phyloP scores from a whole-genome alignment of 2,329 filamentous ascomycete species.

The Colletotrichum magnum region DNA sequence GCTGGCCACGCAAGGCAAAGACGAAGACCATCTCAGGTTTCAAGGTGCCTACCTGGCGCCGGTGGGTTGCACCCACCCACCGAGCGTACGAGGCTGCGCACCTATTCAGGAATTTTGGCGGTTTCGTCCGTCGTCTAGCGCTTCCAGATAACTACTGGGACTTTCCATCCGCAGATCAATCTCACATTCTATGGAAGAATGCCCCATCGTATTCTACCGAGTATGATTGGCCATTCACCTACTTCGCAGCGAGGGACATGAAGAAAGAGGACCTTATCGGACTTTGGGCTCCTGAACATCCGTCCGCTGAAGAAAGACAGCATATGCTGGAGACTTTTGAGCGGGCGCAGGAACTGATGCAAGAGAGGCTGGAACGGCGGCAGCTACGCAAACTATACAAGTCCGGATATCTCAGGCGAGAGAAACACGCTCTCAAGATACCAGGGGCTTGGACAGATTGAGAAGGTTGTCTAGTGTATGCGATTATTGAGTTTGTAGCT shows the following conservation, averaged over 20 bases:
- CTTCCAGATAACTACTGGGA: too few species aligned
- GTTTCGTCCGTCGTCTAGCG: background rate
- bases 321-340: background rate
- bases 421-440: background rate
- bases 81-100: slow-evolving; percentile 2
- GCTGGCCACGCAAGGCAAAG: background rate
- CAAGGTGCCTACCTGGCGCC: slow-evolving; percentile 1
- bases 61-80: background rate
- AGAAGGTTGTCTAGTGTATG: background rate
- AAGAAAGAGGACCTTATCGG: background rate
- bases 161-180: background rate
- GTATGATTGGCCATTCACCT: background rate
- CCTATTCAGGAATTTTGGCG: slow-evolving; percentile 15
- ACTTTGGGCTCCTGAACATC: background rate
- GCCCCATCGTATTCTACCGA: accelerated
- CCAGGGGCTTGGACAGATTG: slow-evolving; percentile 3
- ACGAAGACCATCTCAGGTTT: slow-evolving; percentile 4
- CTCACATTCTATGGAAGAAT: background rate
- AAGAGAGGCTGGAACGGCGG: background rate
- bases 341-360: background rate
- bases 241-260: background rate
- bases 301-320: too few species aligned
- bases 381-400: background rate
- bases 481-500: background rate
- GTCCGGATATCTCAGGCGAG: background rate